phyloP scores from a whole-genome alignment of 257 asterid genomes.

The Solanum chiquidenum region DNA sequence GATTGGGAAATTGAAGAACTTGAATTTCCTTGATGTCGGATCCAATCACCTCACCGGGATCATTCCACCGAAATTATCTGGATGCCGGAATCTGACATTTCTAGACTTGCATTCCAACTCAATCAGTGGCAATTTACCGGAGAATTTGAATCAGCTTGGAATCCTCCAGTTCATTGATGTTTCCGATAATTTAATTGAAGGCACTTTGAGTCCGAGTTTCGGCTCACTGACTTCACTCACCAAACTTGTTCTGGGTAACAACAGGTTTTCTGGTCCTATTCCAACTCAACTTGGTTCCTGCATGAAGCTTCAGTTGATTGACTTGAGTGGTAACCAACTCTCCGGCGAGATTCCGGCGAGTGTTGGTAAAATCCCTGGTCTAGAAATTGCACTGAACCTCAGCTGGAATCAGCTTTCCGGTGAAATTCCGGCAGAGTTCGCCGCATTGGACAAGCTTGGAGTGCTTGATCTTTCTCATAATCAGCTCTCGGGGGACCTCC shows the following conservation, averaged over 20 bases:
- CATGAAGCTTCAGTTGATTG: conserved; percentile 59
- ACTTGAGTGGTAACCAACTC: conserved; percentile 53
- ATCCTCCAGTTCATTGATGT: conserved; percentile 60
- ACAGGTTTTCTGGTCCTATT: conserved; percentile 48
- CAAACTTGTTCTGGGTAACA: conserved; percentile 49
- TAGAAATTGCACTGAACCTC: conserved; percentile 64
- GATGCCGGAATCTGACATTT: conserved; percentile 63
- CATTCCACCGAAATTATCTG: conserved; percentile 50
- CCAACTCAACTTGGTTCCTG: conserved; percentile 58
- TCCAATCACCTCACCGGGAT: conserved; percentile 49
- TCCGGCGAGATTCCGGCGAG: conserved; percentile 50
- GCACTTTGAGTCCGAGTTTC: conserved; percentile 42
- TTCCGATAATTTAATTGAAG: conserved; percentile 53
- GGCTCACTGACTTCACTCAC: conserved; percentile 61
- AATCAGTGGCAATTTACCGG: conserved; percentile 48
- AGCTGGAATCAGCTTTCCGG: conserved; percentile 69
- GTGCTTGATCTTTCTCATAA: conserved; percentile 71
- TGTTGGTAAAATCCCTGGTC: conserved; percentile 54
- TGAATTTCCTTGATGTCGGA: conserved; percentile 64
- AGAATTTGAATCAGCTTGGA: conserved; percentile 31
- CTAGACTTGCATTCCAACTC: conserved; percentile 73
- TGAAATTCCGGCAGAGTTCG: conserved; percentile 50
- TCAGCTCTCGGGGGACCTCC: conserved; percentile 66
- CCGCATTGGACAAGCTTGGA: conserved; percentile 51
- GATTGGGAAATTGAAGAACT: conserved; percentile 52